These are phyloP conservation scores for Colletotrichum caudatum DNA, from an alignment of 2,329 filamentous ascomycete genomes.

Conservation along the genomic window DNA sequence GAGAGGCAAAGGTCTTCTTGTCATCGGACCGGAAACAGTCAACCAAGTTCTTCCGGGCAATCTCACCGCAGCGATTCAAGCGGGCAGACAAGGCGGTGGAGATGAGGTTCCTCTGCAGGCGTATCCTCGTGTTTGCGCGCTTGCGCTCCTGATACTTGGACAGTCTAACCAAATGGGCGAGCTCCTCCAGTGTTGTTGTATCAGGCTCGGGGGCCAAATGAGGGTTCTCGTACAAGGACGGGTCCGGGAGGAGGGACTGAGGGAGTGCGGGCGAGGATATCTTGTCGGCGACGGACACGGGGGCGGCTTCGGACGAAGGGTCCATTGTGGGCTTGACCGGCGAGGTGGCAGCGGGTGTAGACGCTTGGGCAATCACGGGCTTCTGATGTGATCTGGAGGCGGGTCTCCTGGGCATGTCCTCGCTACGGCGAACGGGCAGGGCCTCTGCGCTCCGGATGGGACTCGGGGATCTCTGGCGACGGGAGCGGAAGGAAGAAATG, in stretches of 20 bases:
- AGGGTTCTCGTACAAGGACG: constrained; percentile 74
- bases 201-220: constrained; percentile 71
- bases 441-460: constrained; percentile 63
- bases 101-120: constrained; percentile 79
- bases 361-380: constrained; percentile 62
- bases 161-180: constrained; percentile 81
- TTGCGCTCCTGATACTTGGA: constrained; percentile 87
- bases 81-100: constrained; percentile 81
- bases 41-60: constrained; percentile 79
- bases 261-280: constrained; percentile 59
- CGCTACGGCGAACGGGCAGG: constrained; percentile 59
- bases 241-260: constrained; percentile 68
- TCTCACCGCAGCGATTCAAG: constrained; percentile 79
- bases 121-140: constrained; percentile 77
- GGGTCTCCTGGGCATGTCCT: constrained; percentile 57
- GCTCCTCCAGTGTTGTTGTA: constrained; percentile 78
- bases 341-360: constrained; percentile 47
- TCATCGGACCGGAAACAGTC: constrained; percentile 84
- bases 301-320: constrained; percentile 46
- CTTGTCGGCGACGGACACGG: constrained; percentile 54
- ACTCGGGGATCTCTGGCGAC: constrained; percentile 66
- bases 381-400: constrained; percentile 54
- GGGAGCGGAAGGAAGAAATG: constrained; percentile 66
- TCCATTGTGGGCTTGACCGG: constrained; percentile 43
- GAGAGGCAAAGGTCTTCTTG: constrained; percentile 78